Base-by-base conservation (phyloP, 345 rosid species). In the Viola odorata region DNA sequence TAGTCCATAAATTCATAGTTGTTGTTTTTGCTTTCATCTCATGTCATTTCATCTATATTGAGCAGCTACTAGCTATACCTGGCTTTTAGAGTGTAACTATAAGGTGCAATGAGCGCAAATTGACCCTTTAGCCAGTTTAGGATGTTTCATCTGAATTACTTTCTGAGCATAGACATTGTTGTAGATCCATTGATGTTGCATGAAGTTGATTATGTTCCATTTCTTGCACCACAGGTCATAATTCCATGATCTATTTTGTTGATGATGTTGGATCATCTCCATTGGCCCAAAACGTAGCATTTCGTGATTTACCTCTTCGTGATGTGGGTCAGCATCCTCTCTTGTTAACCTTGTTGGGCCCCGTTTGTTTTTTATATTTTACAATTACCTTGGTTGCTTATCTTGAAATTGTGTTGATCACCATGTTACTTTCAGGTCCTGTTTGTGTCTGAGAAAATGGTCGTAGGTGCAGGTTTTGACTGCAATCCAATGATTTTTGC, bases 241-340 rank as follows among this genome's bases (percentile, higher is more conserved):
- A 85, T 78, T 94, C 99, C 54, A 90, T 81, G 89, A 83, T 94
- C 52, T 90, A 94, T 85, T 94, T 94, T 63, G 97, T 90, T 65
- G 99, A 94, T 78, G 99, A 90, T 66, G 89, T 94, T 57, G 95
- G 99, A 62, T 96, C 99, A 56, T 84, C 96, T 55, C 99, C 99
- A 66, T 78, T 88, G 75, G 99, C 96, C 48, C 99, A 94, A 63
- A 94, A 75, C 68, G 87, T 94, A 54, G 86, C 95, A 53, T 80
- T 86, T 70, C 84, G 87, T 41, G 84, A 90, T 84, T 85, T 94
- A 88, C 99, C 99, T 69, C 99, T 94, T 68, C 92, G 96, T 86
- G 99, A 94, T 90, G 97, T 94, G 99, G 99, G 99, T 94, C 95
- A 88, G 96, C 97, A 73, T 90, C 86, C 91, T 78, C 85, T 75